These are phyloP conservation scores for Wallacemonas sp. DNA, from an alignment of 208 protist genomes.

Conservation along the genomic window DNA sequence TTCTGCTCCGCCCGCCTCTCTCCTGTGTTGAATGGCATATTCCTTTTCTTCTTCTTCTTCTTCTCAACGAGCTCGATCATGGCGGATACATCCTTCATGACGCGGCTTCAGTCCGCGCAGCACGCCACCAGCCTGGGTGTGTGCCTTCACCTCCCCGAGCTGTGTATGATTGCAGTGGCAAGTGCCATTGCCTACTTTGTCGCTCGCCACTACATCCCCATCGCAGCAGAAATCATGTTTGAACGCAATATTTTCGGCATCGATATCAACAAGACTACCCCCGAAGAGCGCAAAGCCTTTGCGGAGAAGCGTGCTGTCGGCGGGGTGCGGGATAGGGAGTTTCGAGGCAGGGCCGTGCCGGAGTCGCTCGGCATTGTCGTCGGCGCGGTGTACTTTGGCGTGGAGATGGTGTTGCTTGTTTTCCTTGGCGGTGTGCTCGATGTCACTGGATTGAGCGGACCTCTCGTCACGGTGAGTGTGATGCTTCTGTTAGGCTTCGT, in stretches of 20 bases:
- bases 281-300: constrained; percentile 55
- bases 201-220: constrained; percentile 65
- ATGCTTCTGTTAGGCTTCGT: constrained; percentile 99
- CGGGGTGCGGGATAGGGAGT: constrained; percentile 21
- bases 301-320: constrained; percentile 30
- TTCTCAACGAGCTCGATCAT: background rate
- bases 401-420: constrained; percentile 50
- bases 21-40: background rate
- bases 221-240: constrained; percentile 60
- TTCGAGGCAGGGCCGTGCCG: constrained; percentile 43
- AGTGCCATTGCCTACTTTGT: constrained; percentile 66
- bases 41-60: no score
- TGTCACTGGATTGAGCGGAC: constrained; percentile 58
- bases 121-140: constrained; percentile 28
- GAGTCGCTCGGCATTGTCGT: constrained; percentile 81
- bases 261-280: constrained; percentile 95
- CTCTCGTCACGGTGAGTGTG: constrained; percentile 95
- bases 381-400: constrained; percentile 73
- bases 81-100: background rate
- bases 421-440: constrained; percentile 25
- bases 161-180: constrained; percentile 40
- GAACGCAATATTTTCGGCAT: constrained; percentile 91
- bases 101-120: background rate
- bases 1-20: background rate
- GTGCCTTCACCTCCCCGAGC: constrained; percentile 39